Conservation (phyloP, 805 yeast species). For the Saccharomycopsis synnaedendra region DNA sequence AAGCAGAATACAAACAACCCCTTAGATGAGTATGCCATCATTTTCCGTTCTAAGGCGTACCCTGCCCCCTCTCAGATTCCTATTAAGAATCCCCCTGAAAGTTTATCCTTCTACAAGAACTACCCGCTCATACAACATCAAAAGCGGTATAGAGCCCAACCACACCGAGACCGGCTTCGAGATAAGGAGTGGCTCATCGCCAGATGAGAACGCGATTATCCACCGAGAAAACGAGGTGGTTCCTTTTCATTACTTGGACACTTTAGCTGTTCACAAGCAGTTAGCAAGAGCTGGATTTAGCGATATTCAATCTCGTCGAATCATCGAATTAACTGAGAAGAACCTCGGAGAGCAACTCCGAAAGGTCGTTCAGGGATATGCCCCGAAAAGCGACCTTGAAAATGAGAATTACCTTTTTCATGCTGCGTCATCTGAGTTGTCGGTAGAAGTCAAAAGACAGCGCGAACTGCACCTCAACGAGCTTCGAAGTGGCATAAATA, state of each 20-base stretch:
- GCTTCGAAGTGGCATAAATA: constrained; percentile 52
- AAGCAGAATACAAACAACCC: too few species aligned
- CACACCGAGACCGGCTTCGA: too few species aligned
- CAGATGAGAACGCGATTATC: too few species aligned
- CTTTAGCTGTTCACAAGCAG: constrained; percentile 46
- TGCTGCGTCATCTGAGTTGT: constrained; percentile 81
- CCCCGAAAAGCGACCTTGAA: constrained; percentile 56
- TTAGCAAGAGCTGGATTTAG: constrained; percentile 48
- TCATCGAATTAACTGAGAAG: constrained; percentile 34
- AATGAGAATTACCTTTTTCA: constrained; percentile 83
- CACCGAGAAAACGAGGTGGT: not conserved
- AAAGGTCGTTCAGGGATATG: constrained; percentile 23
- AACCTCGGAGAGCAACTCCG: constrained; percentile 24
- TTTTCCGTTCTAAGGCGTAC: too few species aligned
- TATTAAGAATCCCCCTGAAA: too few species aligned
- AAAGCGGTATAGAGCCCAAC: too few species aligned
- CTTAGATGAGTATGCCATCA: too few species aligned
- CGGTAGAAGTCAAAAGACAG: constrained; percentile 64
- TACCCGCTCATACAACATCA: too few species aligned
- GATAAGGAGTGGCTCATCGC: too few species aligned
- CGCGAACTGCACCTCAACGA: constrained; percentile 62
- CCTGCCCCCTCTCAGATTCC: too few species aligned
- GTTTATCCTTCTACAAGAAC: too few species aligned
- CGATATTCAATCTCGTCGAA: constrained; percentile 45
- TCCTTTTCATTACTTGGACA: constrained; percentile 33